Evolutionary conservation across 768 basidiomycete species (phyloP).

Genomic region (Tubosaeta sp.): DNA sequence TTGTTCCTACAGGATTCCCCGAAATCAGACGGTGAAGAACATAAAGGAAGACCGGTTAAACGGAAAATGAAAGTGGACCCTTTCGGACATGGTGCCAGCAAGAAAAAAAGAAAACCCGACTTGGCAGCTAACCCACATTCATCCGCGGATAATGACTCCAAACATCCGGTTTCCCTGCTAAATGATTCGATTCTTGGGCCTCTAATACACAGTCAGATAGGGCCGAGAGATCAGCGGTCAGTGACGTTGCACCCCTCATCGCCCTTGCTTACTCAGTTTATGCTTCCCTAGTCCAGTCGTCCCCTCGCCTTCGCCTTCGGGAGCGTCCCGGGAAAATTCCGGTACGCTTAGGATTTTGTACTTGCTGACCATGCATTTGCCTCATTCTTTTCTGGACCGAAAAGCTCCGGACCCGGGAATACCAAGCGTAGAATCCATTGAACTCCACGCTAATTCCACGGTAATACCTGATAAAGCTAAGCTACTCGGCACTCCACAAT

Average conservation of each 20-base stretch:
- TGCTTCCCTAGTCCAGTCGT: not conserved
- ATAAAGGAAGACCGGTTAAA: conserved; percentile 51
- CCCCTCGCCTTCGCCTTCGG: conserved; percentile 1
- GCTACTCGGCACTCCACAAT: conserved; percentile 35
- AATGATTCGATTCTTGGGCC: not conserved
- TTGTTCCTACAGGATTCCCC: conserved; percentile 20
- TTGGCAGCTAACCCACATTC: not conserved
- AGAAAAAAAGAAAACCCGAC: conserved; percentile 45
- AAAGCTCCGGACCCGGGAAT: conserved; percentile 16
- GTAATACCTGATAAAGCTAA: conserved; percentile 11
- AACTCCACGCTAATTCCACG: conserved; percentile 2
- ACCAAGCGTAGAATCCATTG: conserved; percentile 1
- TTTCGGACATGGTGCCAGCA: conserved; percentile 38
- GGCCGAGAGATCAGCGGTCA: not conserved
- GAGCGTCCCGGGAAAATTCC: conserved; percentile 6
- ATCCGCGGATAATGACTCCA: not conserved
- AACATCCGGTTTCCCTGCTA: not conserved
- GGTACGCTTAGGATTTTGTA: conserved; percentile 15
- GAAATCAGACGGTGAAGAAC: conserved; percentile 48
- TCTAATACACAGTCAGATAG: conserved; percentile 9
- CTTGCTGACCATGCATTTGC: conserved; percentile 5
- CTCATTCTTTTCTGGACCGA: conserved; percentile 11
- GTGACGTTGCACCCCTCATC: conserved; percentile 3
- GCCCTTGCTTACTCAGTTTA: conserved; percentile 7
- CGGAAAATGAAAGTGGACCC: conserved; percentile 61